Percentiles rank a stretch among this genome's conserved stretches.
phyloP scores from a whole-genome alignment of 1,284 basidiomycete genomes.

The Bjerkandera adusta region DNA sequence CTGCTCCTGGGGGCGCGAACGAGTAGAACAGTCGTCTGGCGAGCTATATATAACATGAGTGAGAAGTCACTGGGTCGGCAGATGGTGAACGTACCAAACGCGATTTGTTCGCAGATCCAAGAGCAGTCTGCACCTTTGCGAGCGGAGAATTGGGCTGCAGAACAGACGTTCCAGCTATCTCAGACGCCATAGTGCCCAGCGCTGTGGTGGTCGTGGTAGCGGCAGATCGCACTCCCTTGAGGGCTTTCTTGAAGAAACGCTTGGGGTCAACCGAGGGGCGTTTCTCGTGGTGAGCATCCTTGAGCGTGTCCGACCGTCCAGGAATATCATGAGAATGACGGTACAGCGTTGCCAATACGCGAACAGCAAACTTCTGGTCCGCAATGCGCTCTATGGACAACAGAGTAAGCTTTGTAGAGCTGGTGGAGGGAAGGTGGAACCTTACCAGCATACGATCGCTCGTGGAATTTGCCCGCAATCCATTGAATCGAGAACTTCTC shows the following conservation, averaged over 20 bases:
- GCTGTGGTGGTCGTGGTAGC: conserved; percentile 84
- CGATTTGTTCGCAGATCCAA: conserved; percentile 82
- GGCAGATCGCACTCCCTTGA: conserved; percentile 68
- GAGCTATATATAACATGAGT: conserved; percentile 43
- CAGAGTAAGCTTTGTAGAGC: conserved; percentile 4
- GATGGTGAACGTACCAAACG: conserved; percentile 51
- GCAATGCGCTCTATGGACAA: conserved; percentile 65
- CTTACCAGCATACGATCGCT: conserved; percentile 79
- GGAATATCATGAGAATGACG: conserved; percentile 72
- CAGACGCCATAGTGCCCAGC: conserved; percentile 73
- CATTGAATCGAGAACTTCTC: conserved; percentile 90
- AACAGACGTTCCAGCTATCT: conserved; percentile 76
- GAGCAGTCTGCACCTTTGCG: conserved; percentile 77
- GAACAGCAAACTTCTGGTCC: conserved; percentile 82
- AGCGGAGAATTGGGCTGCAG: conserved; percentile 87
- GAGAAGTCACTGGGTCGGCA: background rate
- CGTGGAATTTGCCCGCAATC: conserved; percentile 86
- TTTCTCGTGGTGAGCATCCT: conserved; percentile 39
- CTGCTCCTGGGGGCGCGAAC: conserved; percentile 64
- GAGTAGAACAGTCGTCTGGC: conserved; percentile 88
- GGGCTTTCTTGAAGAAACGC: conserved; percentile 66
- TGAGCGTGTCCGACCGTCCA: conserved; percentile 67
- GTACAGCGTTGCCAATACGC: conserved; percentile 75
- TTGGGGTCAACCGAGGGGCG: conserved; percentile 48
- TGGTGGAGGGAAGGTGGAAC: conserved; percentile 8